Percentiles rank a stretch among this genome's conserved stretches.
These are phyloP conservation scores for Boletus insuetus DNA, from an alignment of 768 basidiomycete species.

Conservation along the genomic window DNA sequence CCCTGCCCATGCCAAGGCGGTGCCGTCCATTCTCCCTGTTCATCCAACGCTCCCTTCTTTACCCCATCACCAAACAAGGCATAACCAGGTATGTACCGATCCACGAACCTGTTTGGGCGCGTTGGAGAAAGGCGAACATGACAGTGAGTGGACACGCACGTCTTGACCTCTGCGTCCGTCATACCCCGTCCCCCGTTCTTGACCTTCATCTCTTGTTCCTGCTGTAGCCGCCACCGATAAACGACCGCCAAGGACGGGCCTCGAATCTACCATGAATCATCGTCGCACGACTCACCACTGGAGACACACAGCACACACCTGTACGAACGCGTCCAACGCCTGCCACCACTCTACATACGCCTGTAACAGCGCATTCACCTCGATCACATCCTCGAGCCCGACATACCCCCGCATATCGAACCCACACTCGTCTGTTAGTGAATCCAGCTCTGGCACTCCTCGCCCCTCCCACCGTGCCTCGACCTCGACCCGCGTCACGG, in stretches of 20 bases:
- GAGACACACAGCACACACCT: conserved; percentile 36
- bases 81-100: conserved; percentile 93
- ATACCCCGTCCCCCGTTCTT: conserved; percentile 84
- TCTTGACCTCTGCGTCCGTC: conserved; percentile 74
- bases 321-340: conserved; percentile 70
- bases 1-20: conserved; percentile 48
- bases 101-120: conserved; percentile 63
- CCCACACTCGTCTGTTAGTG: not conserved
- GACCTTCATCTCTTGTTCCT: conserved; percentile 88
- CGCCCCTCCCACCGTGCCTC: conserved; percentile 48
- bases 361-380: conserved; percentile 60
- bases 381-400: conserved; percentile 51
- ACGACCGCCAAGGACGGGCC: conserved; percentile 51
- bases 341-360: conserved; percentile 69
- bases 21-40: conserved; percentile 13
- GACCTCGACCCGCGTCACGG: conserved; percentile 51
- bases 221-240: conserved; percentile 86
- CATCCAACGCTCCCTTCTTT: conserved; percentile 27
- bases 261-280: conserved; percentile 32
- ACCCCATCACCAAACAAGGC: conserved; percentile 77
- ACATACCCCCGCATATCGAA: conserved; percentile 38
- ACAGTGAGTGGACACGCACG: conserved; percentile 28
- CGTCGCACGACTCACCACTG: not conserved
- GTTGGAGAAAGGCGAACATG: not conserved
- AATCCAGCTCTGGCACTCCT: conserved; percentile 20